Evolutionary conservation across 2,329 filamentous ascomycete species (phyloP), one percentile per base, ranked within the genome.

Genomic region (Aspergillus sp.): DNA sequence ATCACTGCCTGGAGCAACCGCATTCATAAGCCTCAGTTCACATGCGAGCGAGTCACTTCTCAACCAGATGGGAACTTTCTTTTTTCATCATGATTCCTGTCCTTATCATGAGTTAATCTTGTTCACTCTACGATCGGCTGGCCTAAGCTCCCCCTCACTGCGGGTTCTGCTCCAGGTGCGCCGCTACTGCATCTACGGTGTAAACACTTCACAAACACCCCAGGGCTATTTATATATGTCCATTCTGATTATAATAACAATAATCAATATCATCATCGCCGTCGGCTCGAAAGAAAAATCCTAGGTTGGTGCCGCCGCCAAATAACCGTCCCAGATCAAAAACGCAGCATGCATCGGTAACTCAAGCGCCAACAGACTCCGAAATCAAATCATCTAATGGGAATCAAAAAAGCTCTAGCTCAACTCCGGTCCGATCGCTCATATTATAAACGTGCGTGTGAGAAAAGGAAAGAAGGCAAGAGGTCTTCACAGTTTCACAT

Each of bases 401-500:
- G 37, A 48, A 45, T 20, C 54, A 40, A 53, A 54, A 54, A 37
- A 45, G 41, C 13, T 60, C 50, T 58, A 61, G 39, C 34, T 48
- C 46, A 61, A 62, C 58, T 55, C 58, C 58, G 27, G 24, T 50
- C 52, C 57, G 24, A 47, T 24, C 46, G 37, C 50, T 54, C 52
- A 51, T 54, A 24, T 47, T 58, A 61, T 42, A 52, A 54, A 51
- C 30, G 24, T 13, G 34, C 7, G 4, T 39, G 41, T 37, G 42
- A 50, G 30, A 52, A 24, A 49, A 52, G 37, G n/a, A 49, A 12
- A 47, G 27, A 41, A 30, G 13, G 48, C 17, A 46, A 34, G 37
- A 37, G n/a, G 1, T n/a, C 34, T 5, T 66, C 57, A 69, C 27
- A 73, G 54, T 44, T 70, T 62, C 56, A 67, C 64, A 46, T 70